A percentile compares a stretch with the other conserved stretches of the same genome.
Conservation (phyloP, 1,284 basidiomycete genomes). For the Papiliotrema terrestris region DNA sequence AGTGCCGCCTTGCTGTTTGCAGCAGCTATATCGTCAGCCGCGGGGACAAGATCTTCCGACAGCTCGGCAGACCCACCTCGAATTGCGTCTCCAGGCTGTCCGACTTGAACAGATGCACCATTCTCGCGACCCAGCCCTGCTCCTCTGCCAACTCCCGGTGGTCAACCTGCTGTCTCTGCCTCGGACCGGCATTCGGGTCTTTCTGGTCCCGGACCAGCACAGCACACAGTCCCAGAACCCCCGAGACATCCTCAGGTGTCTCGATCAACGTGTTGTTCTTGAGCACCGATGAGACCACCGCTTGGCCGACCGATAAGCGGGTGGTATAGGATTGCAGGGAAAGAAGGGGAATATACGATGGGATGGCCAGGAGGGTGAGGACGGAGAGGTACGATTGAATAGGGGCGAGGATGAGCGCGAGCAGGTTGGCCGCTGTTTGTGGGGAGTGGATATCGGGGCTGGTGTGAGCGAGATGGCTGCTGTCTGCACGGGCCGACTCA, state of each 20-base stretch:
- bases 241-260: slow-evolving; percentile 82
- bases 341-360: slow-evolving; percentile 77
- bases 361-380: slow-evolving; percentile 86
- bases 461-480: slow-evolving; percentile 1
- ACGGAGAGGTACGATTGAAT: slow-evolving; percentile 93
- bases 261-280: slow-evolving; percentile 94
- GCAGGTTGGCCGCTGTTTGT: slow-evolving; percentile 81
- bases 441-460: slow-evolving; percentile 83
- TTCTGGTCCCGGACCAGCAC: slow-evolving; percentile 86
- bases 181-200: slow-evolving; percentile 55
- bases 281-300: slow-evolving; percentile 82
- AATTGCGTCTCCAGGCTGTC: slow-evolving; percentile 81
- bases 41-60: too few relatives aligned
- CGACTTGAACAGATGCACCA: slow-evolving; percentile 87
- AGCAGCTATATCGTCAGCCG: slow-evolving; percentile 58
- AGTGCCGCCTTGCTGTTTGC: slow-evolving; percentile 81
- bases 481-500: slow-evolving; percentile 38
- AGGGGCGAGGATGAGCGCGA: slow-evolving; percentile 80
- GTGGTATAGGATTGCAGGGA: slow-evolving; percentile 81
- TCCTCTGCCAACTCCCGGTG: slow-evolving; percentile 89
- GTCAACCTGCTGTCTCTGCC: slow-evolving; percentile 60
- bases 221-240: slow-evolving; percentile 82
- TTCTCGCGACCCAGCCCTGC: slow-evolving; percentile 92
- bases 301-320: slow-evolving; percentile 82
- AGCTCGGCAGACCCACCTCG: slow-evolving; percentile 60